These are phyloP conservation scores for Articulospora tetracladia DNA, from an alignment of 495 filamentous ascomycete genomes.

Conservation along the genomic window DNA sequence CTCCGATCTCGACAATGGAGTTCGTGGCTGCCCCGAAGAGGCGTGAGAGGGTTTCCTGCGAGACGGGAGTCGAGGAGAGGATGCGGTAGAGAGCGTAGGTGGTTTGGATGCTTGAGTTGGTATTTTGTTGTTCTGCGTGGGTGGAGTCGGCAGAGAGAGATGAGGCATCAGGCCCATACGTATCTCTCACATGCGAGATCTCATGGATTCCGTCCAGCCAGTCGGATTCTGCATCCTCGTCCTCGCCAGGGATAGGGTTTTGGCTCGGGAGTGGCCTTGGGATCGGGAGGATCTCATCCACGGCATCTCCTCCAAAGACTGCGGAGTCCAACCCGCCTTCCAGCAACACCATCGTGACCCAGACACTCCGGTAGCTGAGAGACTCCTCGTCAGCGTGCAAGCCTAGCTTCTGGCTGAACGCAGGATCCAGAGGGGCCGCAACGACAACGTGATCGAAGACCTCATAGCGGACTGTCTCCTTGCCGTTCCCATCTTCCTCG, in stretches of 20 bases:
- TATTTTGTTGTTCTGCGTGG: neutral
- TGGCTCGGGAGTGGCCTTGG: too few species aligned
- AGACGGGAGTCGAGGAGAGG: neutral
- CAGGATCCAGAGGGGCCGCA: slow-evolving; percentile 10
- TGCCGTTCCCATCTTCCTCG: neutral
- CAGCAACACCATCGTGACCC: slow-evolving; percentile 6
- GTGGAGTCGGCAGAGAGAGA: neutral
- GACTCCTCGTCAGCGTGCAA: neutral
- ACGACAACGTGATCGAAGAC: slow-evolving; percentile 14
- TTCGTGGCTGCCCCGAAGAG: neutral
- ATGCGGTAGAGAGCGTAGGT: slow-evolving; percentile 9
- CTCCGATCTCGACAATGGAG: neutral
- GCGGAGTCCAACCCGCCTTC: neutral
- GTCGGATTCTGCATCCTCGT: too few species aligned
- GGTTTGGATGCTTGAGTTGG: neutral
- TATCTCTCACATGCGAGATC: slow-evolving; percentile 9
- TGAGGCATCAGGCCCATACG: neutral
- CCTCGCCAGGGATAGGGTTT: too few species aligned
- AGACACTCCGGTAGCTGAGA: slow-evolving; percentile 3
- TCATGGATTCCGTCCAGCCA: slow-evolving; percentile 3
- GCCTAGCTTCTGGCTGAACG: neutral
- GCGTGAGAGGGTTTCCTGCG: neutral
- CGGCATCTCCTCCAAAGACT: neutral
- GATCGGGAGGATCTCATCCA: slow-evolving; percentile 10
- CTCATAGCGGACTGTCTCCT: neutral